Evolutionary conservation across 179 eudicot genomes (phyloP).

Genomic region (Vitellaria paradoxa): DNA sequence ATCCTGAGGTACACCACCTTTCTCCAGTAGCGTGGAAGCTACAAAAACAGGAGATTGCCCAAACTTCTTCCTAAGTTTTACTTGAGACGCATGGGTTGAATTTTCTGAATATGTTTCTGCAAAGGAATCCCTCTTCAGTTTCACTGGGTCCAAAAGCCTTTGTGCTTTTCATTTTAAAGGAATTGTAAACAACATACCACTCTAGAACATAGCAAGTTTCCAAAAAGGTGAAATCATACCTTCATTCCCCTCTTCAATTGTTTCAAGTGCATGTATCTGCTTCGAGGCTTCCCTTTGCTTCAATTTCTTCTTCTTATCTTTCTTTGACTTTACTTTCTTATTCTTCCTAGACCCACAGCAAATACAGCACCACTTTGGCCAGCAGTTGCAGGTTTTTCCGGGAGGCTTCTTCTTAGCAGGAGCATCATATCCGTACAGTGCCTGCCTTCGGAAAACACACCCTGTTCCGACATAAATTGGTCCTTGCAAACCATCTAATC

Average conservation of each 20-base stretch:
- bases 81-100: conserved; percentile 26
- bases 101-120: conserved; percentile 20
- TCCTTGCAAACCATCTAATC: conserved; percentile 94
- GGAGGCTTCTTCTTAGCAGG: conserved; percentile 72
- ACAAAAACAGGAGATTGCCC: conserved; percentile 45
- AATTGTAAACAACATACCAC: not conserved
- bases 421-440: conserved; percentile 90
- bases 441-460: conserved; percentile 89
- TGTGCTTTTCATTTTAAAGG: not conserved
- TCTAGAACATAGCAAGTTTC: not conserved
- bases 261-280: conserved; percentile 47
- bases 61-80: conserved; percentile 37
- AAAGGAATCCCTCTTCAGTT: not conserved
- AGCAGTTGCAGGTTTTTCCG: conserved; percentile 85
- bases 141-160: not conserved
- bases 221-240: conserved; percentile 11
- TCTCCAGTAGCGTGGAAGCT: conserved; percentile 37
- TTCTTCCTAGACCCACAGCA: conserved; percentile 48
- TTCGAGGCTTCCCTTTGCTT: conserved; percentile 31
- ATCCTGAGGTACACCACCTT: conserved; percentile 32
- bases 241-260: conserved; percentile 50
- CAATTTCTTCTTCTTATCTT: conserved; percentile 32
- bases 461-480: conserved; percentile 97
- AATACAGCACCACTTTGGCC: conserved; percentile 80
- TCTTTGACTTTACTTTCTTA: conserved; percentile 34